phyloP scores from a whole-genome alignment of 1,139 yeast species.

The Casaregolazyma suthepensis region DNA sequence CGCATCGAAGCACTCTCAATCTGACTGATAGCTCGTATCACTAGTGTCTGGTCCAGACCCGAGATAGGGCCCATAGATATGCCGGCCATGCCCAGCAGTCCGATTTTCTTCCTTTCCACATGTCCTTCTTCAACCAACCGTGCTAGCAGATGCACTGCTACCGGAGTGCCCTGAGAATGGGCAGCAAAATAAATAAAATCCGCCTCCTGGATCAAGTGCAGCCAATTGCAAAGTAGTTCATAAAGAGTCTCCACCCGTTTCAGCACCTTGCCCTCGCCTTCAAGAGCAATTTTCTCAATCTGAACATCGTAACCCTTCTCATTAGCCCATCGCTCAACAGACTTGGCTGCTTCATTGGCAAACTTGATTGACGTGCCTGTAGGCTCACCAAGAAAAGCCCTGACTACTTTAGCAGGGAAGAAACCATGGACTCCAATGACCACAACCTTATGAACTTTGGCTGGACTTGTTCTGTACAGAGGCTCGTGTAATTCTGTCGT shows the following conservation, averaged over 20 bases:
- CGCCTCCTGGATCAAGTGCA: conserved; percentile 61
- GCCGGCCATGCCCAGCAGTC: conserved; percentile 92
- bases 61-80: conserved; percentile 88
- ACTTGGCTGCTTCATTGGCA: conserved; percentile 78
- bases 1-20: conserved; percentile 80
- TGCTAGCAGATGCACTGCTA: conserved; percentile 71
- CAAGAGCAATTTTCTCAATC: conserved; percentile 85
- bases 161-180: conserved; percentile 96
- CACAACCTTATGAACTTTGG: conserved; percentile 43
- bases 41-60: conserved; percentile 76
- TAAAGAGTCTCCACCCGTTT: conserved; percentile 80
- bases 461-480: conserved; percentile 20
- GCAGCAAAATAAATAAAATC: conserved; percentile 86
- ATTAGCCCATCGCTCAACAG: conserved; percentile 67
- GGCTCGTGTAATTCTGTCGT: conserved; percentile 18
- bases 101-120: conserved; percentile 46
- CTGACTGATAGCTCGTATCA: conserved; percentile 83
- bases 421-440: conserved; percentile 95
- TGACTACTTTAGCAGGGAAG: conserved; percentile 77
- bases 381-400: conserved; percentile 87
- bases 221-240: conserved; percentile 65
- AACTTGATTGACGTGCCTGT: conserved; percentile 87
- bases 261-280: conserved; percentile 84
- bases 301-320: conserved; percentile 51
- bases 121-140: conserved; percentile 65